Evolutionary conservation across 2,329 filamentous ascomycete genomes (phyloP), one percentile per base, ranked within the genome.

Genomic region (Claviceps sp.): DNA sequence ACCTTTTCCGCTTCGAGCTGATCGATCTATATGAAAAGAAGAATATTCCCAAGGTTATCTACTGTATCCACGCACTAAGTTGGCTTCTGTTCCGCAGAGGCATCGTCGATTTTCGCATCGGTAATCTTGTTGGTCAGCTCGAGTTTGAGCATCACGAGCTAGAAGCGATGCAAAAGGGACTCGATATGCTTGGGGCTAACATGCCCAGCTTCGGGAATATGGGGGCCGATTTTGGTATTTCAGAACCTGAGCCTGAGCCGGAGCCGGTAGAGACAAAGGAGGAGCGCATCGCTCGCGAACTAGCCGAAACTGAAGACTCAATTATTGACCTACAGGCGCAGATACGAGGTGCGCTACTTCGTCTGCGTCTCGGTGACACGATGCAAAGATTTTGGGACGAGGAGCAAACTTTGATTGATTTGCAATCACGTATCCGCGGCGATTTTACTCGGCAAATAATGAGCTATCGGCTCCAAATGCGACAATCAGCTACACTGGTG

Each of bases 11-110:
- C 53, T 98, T 98, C 66, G 93, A 98, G 66, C 76, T 97, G 46
- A 95, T 97, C 57, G 93, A 98, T 68, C 72, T 98, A 13, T 98
- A 98, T 72, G 94, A 98, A 69, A 98, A 97, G 75, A 98, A 98
- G 71, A 98, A 98, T 62, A 94, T 97, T 1, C 93, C 93, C 4
- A 98, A 97, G 68, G 94, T 97, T 64, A 98, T 98, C 56, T 95
- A 98, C 71, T 98, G 93, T 65, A 93, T 98, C 50, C 93, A 98
- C 62, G 93, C 93, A 0, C 74, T 98, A 17, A 97, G 91, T 65
- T 98, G 91, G 89, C 76, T 98, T n/a, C 75, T 98, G 11, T 96
- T 88, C 68, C 85, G 93, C 48, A 93, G 96, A 66, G 91, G 93
- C 1, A 89, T 97, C 56, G 86, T 97, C 41, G 85, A 90, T 63